Base-by-base conservation (phyloP, 331 rosid species). In the Prunus yedoensis region DNA sequence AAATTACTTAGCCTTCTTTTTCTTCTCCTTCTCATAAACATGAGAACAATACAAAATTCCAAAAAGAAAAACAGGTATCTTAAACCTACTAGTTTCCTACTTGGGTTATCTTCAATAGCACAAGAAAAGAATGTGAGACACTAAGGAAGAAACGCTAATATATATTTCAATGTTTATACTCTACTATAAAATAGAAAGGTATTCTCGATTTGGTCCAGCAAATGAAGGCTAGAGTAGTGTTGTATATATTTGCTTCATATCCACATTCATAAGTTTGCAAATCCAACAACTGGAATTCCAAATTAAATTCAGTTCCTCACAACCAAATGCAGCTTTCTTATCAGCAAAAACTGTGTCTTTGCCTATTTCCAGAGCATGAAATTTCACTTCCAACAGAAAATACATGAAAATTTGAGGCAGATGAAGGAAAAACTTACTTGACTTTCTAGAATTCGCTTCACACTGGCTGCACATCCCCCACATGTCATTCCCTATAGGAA, bases 391-490 rank as follows among this genome's bases (percentile, higher is more conserved):
- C 53, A 75, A 46, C 25, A 35, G 45, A 59, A 54, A 71, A 67
- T 61, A 41, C 52, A 47, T 11, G 30, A 41, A 58, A 74, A 46
- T 17, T 21, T 16, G 61, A 21, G 61, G 3, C 56, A 12, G 20
- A 60, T 7, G 10, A 17, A 28, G 77, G 49, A 63, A 60, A 78
- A 63, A 59, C 90, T 75, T 79, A 91, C 98, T 85, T 88, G 96
- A 77, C 86, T 87, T 84, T 94, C 96, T 13, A 94, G 77, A 62
- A 90, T 83, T 70, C 88, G 91, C 83, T 89, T 94, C 84, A 94
- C 98, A 81, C 89, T 94, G 25, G 87, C 87, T 15, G 97, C 97
- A 74, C 98, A 94, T 27, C 98, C 98, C 12, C 96, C 98, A 56
- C 98, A 94, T 62, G 93, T 82, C 98, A 94, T 94, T 68, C 97